phyloP scores from a whole-genome alignment of 805 yeast genomes.

The Lachancea kluyveri region DNA sequence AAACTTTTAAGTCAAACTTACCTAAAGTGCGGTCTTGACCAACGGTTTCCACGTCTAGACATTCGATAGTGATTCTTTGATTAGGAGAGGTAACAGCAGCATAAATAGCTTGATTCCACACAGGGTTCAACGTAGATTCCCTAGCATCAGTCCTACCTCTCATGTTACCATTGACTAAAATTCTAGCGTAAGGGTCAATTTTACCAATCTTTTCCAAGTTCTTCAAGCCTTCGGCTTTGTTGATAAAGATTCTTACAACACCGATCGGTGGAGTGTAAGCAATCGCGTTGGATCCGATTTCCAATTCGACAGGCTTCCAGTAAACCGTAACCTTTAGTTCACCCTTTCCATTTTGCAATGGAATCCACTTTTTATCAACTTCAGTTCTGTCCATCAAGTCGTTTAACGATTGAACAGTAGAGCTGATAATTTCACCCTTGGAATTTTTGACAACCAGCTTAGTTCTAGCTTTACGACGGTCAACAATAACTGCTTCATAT shows the following conservation, averaged over 20 bases:
- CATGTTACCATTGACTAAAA: slow-evolving; percentile 69
- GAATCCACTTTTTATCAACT: slow-evolving; percentile 74
- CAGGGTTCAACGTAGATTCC: slow-evolving; percentile 67
- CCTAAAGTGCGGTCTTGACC: slow-evolving; percentile 88
- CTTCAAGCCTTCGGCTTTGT: slow-evolving; percentile 65
- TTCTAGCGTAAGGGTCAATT: slow-evolving; percentile 85
- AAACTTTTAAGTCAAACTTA: slow-evolving; percentile 61
- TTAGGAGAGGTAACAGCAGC: slow-evolving; percentile 77
- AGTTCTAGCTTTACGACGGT: slow-evolving; percentile 65
- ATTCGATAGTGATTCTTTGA: slow-evolving; percentile 79
- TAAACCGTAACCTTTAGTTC: slow-evolving; percentile 60
- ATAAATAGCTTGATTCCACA: slow-evolving; percentile 78
- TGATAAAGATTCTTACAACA: slow-evolving; percentile 67
- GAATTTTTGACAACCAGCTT: slow-evolving; percentile 62
- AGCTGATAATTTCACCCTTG: slow-evolving; percentile 51
- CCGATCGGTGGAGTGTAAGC: slow-evolving; percentile 96
- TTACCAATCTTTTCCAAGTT: slow-evolving; percentile 87
- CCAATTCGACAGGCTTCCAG: slow-evolving; percentile 84
- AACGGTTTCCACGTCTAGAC: slow-evolving; percentile 79
- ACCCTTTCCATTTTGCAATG: slow-evolving; percentile 63
- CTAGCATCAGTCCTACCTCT: slow-evolving; percentile 70
- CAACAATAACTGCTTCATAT: slow-evolving; percentile 62
- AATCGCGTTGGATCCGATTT: slow-evolving; percentile 59
- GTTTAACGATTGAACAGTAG: slow-evolving; percentile 49
- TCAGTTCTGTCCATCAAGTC: slow-evolving; percentile 73